Evolutionary conservation across 2,329 filamentous ascomycete genomes (phyloP).

Genomic region (Verticillium tricorpus): DNA sequence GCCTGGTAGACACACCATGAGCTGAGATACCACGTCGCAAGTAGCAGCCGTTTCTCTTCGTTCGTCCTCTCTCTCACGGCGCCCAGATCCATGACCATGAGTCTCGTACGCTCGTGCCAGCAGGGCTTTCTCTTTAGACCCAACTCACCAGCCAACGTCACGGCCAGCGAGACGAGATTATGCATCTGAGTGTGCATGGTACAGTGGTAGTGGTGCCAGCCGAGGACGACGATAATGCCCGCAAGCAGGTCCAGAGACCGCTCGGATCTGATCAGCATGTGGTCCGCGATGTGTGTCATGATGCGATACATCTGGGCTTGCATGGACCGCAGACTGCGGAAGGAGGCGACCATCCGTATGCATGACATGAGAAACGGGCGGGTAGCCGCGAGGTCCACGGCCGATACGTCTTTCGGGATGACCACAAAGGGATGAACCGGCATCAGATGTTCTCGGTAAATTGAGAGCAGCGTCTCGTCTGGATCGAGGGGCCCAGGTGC

Average conservation of each 20-base stretch:
- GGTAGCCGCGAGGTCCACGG: slow-evolving; percentile 29
- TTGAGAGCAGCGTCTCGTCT: slow-evolving; percentile 40
- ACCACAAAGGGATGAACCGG: slow-evolving; percentile 43
- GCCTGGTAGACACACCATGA: slow-evolving; percentile 37
- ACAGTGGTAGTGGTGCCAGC: slow-evolving; percentile 52
- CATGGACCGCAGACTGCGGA: slow-evolving; percentile 42
- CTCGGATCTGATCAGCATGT: slow-evolving; percentile 44
- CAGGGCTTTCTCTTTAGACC: slow-evolving; percentile 37
- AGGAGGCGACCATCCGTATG: slow-evolving; percentile 45
- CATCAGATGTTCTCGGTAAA: slow-evolving; percentile 38
- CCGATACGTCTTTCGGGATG: slow-evolving; percentile 29
- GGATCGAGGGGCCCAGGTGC: slow-evolving; percentile 35
- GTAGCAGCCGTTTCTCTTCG: slow-evolving; percentile 47
- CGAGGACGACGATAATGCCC: slow-evolving; percentile 43
- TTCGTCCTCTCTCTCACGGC: slow-evolving; percentile 35
- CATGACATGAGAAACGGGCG: slow-evolving; percentile 45
- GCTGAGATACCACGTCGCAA: slow-evolving; percentile 50
- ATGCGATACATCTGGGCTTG: slow-evolving; percentile 44
- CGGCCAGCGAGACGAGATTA: slow-evolving; percentile 44
- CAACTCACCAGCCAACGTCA: slow-evolving; percentile 42
- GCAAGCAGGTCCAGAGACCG: slow-evolving; percentile 45
- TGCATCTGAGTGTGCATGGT: slow-evolving; percentile 47
- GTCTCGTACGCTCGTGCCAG: slow-evolving; percentile 34
- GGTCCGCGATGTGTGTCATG: slow-evolving; percentile 40
- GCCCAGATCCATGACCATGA: slow-evolving; percentile 36